Percentiles rank a stretch among this genome's conserved stretches.
Conservation (phyloP, 345 rosid species). For the Syzygium oleosum region DNA sequence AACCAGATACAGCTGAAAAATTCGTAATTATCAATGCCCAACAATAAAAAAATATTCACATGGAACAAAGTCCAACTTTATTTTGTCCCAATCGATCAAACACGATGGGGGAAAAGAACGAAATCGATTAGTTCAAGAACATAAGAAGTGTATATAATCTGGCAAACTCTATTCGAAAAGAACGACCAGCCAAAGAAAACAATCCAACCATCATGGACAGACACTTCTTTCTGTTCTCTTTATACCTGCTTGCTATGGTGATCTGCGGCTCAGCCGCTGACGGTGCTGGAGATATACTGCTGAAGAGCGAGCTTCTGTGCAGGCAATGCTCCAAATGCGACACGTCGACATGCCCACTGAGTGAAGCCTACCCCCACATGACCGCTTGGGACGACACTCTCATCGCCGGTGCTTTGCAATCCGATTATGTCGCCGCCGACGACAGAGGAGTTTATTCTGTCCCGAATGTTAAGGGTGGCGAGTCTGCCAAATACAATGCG, state of each 20-base stretch:
- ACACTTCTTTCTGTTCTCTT: neutral
- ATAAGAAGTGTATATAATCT: neutral
- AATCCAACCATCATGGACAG: neutral
- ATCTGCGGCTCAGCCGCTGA: neutral
- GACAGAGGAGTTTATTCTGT: conserved; percentile 37
- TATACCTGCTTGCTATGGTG: conserved; percentile 4
- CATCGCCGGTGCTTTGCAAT: conserved; percentile 30
- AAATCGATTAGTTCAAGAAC: neutral
- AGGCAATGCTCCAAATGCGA: conserved; percentile 26
- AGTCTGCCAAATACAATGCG: conserved; percentile 21
- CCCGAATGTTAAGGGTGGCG: conserved; percentile 26
- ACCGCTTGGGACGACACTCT: conserved; percentile 26
- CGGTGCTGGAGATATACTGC: neutral
- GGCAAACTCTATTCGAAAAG: neutral
- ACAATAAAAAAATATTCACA: neutral
- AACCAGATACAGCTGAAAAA: neutral
- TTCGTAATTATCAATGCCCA: neutral
- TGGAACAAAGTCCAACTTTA: neutral
- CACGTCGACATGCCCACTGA: conserved; percentile 22
- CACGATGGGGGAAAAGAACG: neutral
- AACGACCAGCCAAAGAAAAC: neutral
- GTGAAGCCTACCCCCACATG: conserved; percentile 40
- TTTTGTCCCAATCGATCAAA: neutral
- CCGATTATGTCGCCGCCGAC: conserved; percentile 17
- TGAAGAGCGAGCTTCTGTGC: conserved; percentile 29